phyloP scores from a whole-genome alignment of 345 rosid species.

The Linum lewisii region DNA sequence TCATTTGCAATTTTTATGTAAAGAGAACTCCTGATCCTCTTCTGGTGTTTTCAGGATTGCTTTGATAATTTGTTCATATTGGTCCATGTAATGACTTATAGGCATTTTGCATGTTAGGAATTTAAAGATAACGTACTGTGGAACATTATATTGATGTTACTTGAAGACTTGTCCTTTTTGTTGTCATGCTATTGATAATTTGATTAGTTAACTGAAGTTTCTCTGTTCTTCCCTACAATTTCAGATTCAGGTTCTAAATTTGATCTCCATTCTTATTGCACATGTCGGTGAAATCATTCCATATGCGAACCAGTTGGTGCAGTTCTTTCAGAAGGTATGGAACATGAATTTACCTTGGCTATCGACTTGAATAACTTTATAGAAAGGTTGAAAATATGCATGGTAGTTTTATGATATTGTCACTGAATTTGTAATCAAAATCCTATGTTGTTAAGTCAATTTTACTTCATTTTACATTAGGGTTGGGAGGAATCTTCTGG shows the following conservation, averaged over 20 bases:
- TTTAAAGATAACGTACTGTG: neutral
- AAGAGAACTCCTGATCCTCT: neutral
- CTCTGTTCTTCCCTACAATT: conserved; percentile 15
- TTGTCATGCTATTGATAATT: neutral
- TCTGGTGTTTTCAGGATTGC: neutral
- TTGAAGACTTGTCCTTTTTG: neutral
- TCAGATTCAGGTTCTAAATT: conserved; percentile 94
- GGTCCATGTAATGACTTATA: neutral
- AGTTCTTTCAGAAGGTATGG: conserved; percentile 75
- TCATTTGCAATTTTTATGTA: neutral
- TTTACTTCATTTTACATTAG: conserved; percentile 19
- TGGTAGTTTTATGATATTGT: neutral
- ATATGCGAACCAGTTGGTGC: conserved; percentile 62
- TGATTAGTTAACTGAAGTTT: conserved; percentile 2
- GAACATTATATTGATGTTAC: neutral
- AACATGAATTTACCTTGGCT: neutral
- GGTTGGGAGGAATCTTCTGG: conserved; percentile 99
- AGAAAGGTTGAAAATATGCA: neutral
- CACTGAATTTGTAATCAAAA: neutral
- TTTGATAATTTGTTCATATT: neutral
- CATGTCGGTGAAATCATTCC: conserved; percentile 69
- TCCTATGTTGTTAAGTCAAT: neutral
- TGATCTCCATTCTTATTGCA: conserved; percentile 77
- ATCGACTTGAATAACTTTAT: neutral
- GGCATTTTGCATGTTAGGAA: neutral